These are phyloP conservation scores for Crotalaria pallida DNA, from an alignment of 306 rosid species.

Conservation along the genomic window DNA sequence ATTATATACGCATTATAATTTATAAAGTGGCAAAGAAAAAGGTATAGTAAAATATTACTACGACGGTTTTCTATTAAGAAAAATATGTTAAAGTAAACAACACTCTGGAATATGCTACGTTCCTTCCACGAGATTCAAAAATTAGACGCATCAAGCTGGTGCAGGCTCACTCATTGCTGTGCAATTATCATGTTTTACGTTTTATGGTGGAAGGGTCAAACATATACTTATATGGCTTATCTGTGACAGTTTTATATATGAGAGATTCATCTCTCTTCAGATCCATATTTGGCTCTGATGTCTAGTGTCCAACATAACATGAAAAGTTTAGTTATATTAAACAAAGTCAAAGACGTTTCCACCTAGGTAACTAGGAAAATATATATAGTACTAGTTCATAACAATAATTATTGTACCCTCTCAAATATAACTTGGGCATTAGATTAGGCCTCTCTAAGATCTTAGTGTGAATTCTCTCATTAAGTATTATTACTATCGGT, in stretches of 20 bases:
- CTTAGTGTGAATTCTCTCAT: neutral
- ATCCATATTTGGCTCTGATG: conserved; percentile 30
- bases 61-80: neutral
- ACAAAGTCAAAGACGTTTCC: conserved; percentile 24
- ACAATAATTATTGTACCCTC: neutral
- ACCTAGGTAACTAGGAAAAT: neutral
- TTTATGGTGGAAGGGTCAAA: conserved; percentile 18
- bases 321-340: conserved; percentile 1
- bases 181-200: conserved; percentile 11
- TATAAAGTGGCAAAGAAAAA: neutral
- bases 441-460: neutral
- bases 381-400: neutral
- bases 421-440: neutral
- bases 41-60: neutral
- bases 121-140: conserved; percentile 14
- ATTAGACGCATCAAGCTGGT: conserved; percentile 14
- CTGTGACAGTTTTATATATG: neutral
- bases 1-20: neutral
- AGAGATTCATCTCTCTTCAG: neutral
- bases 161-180: neutral
- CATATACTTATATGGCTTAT: neutral
- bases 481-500: neutral
- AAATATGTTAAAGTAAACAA: neutral
- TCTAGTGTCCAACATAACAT: neutral
- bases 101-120: conserved; percentile 2